Base-by-base conservation (phyloP, 2,329 filamentous ascomycete genomes). In the Xenosphaeropsis pyriputrescens region DNA sequence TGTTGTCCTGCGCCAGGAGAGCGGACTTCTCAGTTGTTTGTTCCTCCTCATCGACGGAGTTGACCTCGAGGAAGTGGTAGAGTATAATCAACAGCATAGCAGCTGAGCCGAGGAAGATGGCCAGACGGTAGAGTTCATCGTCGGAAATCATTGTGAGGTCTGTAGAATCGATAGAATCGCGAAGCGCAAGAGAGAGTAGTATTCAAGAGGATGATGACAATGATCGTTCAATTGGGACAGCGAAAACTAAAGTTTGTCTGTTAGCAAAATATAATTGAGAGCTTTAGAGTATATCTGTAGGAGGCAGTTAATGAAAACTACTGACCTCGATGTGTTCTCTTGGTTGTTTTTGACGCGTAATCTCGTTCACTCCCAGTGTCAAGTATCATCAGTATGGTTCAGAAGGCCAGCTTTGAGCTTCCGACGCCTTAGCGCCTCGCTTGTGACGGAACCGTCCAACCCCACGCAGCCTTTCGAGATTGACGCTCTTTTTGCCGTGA, bases 21-120 rank as follows among this genome's bases (percentile, higher is more conserved):
- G 22, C 8, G 5, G 22, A 26, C 22, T 26, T 26, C 22, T 26
- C 22, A 11, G 22, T 26, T 3, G 22, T 26, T 26, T 6, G 8
- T 26, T 26, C 22, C 22, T 26, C 22, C 18, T 65, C 61, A 41
- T 79, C 70, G 47, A 70, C 67, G n/a, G 85, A 75, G 56, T 98
- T 96, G 65, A 94, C 74, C 59, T 96, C 89, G 52, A 98, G 77
- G 64, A 93, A 96, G 61, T 96, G 86, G 63, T 98, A 96, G 18
- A 93, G 63, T 19, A 98, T 77, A 47, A 96, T 95, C 44, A 98
- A 71, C 33, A 95, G 67, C 84, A 96, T 89, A 45, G 89, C 77
- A 31, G 79, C 73, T 39, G 78, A 82, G 64, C 91, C 91, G 42
- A 98, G 82, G 59, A 95, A 89, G 58, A 96, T 78, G 59, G 91